Evolutionary conservation across 805 yeast species (phyloP).

Genomic region (Pichia eremophila): DNA sequence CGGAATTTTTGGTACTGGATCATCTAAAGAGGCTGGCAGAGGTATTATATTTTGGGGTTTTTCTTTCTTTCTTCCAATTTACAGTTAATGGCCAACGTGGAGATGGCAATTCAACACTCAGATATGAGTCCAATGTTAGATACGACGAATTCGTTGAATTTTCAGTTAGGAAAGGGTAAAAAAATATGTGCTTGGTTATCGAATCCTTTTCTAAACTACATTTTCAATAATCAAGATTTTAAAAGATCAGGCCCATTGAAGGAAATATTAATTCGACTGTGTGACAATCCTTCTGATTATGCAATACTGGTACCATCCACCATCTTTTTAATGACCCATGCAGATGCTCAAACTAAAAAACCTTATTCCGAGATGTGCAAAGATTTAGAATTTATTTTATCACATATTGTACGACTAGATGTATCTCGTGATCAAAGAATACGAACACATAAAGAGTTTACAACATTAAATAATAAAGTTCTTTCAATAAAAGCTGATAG

Average conservation of each 20-base stretch:
- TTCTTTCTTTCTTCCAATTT: too few species aligned
- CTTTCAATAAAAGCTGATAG: constrained; percentile 45
- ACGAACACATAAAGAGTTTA: constrained; percentile 18
- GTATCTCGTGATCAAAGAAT: constrained; percentile 10
- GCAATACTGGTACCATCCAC: constrained; percentile 60
- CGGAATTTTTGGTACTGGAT: too few species aligned
- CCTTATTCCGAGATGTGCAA: constrained; percentile 45
- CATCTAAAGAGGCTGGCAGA: too few species aligned
- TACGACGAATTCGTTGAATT: not conserved
- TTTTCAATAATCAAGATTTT: constrained; percentile 58
- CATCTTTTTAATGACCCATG: constrained; percentile 31
- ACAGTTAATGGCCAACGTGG: not conserved
- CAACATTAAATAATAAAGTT: constrained; percentile 48
- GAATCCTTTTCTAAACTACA: constrained; percentile 55
- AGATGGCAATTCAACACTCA: not conserved
- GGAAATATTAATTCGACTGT: constrained; percentile 35
- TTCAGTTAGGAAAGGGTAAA: not conserved
- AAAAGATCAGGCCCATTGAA: constrained; percentile 33
- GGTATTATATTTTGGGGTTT: too few species aligned
- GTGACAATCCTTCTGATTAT: constrained; percentile 39
- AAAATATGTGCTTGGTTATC: constrained; percentile 25
- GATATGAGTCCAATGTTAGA: not conserved
- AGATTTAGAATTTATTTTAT: constrained; percentile 48
- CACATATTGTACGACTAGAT: constrained; percentile 45
- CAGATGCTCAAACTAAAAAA: constrained; percentile 29